A percentile compares a stretch with the other conserved stretches of the same genome.
phyloP scores from a whole-genome alignment of 805 yeast genomes.

The Suhomyces pyralidae region DNA sequence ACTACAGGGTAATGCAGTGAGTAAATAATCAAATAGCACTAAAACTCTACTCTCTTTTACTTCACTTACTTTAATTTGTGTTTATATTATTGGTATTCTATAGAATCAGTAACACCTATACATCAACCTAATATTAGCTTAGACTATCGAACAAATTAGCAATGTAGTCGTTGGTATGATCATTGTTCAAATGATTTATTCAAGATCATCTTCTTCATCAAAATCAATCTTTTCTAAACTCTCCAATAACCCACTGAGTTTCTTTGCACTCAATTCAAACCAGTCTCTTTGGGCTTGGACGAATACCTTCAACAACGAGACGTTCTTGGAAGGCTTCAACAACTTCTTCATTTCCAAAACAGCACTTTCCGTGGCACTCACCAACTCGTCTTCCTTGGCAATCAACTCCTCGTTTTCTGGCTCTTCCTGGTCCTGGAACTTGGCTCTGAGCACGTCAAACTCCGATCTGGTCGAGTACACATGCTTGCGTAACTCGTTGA shows the following conservation, averaged over 20 bases:
- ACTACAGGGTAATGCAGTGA: too few relatives aligned
- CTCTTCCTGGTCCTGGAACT: conserved; percentile 36
- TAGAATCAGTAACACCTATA: not conserved
- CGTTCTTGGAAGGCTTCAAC: conserved; percentile 62
- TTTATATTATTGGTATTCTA: not conserved
- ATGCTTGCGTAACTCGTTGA: conserved; percentile 57
- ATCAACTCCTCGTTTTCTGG: conserved; percentile 52
- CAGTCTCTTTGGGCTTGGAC: conserved; percentile 66
- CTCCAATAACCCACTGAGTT: conserved; percentile 27
- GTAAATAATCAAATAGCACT: too few relatives aligned
- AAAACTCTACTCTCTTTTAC: too few relatives aligned
- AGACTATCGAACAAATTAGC: too few relatives aligned
- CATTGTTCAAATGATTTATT: too few relatives aligned
- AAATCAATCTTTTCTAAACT: conserved; percentile 34
- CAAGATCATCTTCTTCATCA: conserved; percentile 31
- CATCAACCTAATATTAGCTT: too few relatives aligned
- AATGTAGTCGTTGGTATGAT: too few relatives aligned
- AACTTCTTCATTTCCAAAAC: conserved; percentile 76
- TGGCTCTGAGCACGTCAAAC: conserved; percentile 68
- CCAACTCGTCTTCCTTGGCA: conserved; percentile 71
- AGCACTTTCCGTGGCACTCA: conserved; percentile 72
- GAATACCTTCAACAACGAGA: conserved; percentile 62
- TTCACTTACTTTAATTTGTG: too few relatives aligned
- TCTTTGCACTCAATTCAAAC: conserved; percentile 40
- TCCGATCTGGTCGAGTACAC: conserved; percentile 69